Conservation (phyloP, 2,329 filamentous ascomycete species). For the Mycosphaerella sp. region DNA sequence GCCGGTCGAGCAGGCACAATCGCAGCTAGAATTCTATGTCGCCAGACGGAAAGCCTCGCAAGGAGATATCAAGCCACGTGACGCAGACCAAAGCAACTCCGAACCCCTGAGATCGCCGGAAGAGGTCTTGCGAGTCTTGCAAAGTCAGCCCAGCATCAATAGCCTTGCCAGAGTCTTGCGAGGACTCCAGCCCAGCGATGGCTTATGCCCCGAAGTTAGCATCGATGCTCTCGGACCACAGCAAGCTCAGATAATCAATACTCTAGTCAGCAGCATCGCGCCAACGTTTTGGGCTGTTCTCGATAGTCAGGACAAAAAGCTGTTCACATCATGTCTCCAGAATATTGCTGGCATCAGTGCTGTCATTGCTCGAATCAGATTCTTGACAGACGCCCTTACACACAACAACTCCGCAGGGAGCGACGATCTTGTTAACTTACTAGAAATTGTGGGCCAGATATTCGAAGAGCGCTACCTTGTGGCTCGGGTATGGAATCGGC, state of each 20-base stretch:
- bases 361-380: constrained; percentile 61
- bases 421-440: constrained; percentile 32
- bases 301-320: constrained; percentile 37
- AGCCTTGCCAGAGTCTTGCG: constrained; percentile 28
- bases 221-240: constrained; percentile 59
- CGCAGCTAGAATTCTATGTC: not conserved
- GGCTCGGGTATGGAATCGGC: constrained; percentile 42
- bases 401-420: not conserved
- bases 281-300: constrained; percentile 76
- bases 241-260: constrained; percentile 67
- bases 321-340: constrained; percentile 59
- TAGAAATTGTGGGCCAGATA: constrained; percentile 40
- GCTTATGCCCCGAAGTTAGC: constrained; percentile 42
- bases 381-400: constrained; percentile 6
- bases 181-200: constrained; percentile 8
- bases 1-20: not conserved
- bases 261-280: constrained; percentile 65
- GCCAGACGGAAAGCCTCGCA: not conserved
- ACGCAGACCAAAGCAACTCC: too few species aligned
- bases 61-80: not conserved
- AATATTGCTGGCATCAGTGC: constrained; percentile 74
- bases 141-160: constrained; percentile 36
- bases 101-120: constrained; percentile 6
- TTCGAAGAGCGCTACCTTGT: constrained; percentile 43
- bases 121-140: constrained; percentile 35